Base-by-base conservation (phyloP, 331 rosid species). In the Cydonia oblonga region DNA sequence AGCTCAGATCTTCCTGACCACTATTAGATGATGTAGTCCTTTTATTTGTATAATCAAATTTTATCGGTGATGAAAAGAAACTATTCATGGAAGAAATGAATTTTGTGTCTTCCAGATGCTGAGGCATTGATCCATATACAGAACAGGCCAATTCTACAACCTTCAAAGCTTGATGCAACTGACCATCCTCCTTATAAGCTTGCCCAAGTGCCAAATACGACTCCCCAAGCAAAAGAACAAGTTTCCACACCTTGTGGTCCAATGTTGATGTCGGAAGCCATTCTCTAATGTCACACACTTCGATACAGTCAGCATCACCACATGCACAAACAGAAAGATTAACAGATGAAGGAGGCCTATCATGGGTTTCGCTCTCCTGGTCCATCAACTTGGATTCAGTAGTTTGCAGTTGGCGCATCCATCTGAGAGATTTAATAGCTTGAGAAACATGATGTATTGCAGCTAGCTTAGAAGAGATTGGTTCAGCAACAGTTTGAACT, bases 401-500 rank as follows among this genome's bases (percentile, higher is more conserved):
- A 78, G 86, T 85, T 76, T 90, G 98, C 74, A 89, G 87, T 84
- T 89, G 90, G 69, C 97, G 93, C 93, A 87, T 87, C 97, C 92
- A 86, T 82, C 96, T 83, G 64, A 93, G 87, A 80, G 98, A 93
- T 83, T 93, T 93, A 63, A 93, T 93, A 64, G 98, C 98, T 84
- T 89, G 98, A 71, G 97, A 93, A 81, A 93, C 93, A 81, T 93
- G 98, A 84, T 93, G 98, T 68, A 93, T 89, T 24, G 98, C 98
- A 54, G 97, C 96, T 52, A 93, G 83, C 84, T 89, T 93, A 12
- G 97, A 86, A 65, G 97, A 93, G 76, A 93, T 86, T 76, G 97
- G 98, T 86, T 89, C 98, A 69, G 96, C 85, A 70, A 89, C 88
- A 18, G 88, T 85, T 75, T 87, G 93, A 79, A 87, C 90, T 80